Evolutionary conservation across 805 yeast species (phyloP), one percentile per base, ranked within the genome.

Genomic region (Candida silvicultrix): DNA sequence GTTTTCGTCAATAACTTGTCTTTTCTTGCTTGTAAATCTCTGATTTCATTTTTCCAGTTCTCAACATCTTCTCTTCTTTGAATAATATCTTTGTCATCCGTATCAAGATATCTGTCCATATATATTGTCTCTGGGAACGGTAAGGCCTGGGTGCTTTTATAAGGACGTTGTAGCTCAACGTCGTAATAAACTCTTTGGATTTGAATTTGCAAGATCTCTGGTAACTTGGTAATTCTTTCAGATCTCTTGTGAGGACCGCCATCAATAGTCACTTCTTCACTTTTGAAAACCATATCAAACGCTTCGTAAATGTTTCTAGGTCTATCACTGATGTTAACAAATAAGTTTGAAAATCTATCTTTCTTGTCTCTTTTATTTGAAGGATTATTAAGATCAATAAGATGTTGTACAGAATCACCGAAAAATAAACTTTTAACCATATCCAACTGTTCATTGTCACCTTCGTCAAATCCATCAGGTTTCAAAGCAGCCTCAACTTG

Each of bases 161-260:
- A 87, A 0, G 95, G 88, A 64, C 83, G 75, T 43, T 82, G 73
- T 14, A 76, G 66, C 45, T 73, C 83, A 40, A 89, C 73, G 59
- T 94, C 97, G 62, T 83, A 94, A 61, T 88, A 87, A 1, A 94
- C 98, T 59, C 99, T 74, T 65, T 90, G 98, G 8, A 94, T 86
- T 60, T 94, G 99, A 42, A 94, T 78, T 62, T 94, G 99, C 42
- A 94, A 64, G 43, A 94, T 77, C 6, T 82, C 81, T 0, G 99
- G 99, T 19, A 89, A 66, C 46, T 79, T 74, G 10, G 78, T 73
- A 4, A 92, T 76, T 0, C 90, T 78, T 41, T 90, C 75, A 0
- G 85, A 76, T 60, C 95, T 78, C 53, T 81, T 80, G 5, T 85
- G 92, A 22, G 74, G 71, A 2, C 89, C 95, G 50, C 72, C 79